Evolutionary conservation across 2,329 filamentous ascomycete genomes (phyloP), one percentile per base, ranked within the genome.

Genomic region (Cercospora sojina): DNA sequence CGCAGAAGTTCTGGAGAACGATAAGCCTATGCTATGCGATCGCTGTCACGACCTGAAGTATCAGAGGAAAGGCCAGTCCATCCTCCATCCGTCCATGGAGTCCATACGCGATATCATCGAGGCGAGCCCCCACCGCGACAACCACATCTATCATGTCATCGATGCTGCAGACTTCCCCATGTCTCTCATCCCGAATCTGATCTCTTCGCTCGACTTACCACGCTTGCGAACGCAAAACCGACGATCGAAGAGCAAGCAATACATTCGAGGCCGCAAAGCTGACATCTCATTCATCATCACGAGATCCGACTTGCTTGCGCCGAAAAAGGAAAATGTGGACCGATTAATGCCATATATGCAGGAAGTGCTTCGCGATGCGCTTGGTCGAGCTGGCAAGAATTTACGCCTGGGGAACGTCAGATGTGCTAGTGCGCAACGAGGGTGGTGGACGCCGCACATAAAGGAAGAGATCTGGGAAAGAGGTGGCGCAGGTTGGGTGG

Each of bases 151-250:
- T 77, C 95, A 99, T 79, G 85, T 99, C 27, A 82, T 99, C 23
- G 95, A 99, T 75, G 94, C 95, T 2, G 95, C 93, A 67, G 95
- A 99, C 79, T 98, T 99, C 70, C 95, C 95, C 20, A 91, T 99
- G 86, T 97, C 95, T 1, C 80, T 99, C 13, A 84, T 98, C 3
- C 91, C 92, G 0, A 87, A 88, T 53, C 86, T 99, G 9, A 86
- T 90, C 67, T 82, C 86, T 7, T 82, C 92, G 0, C 83, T 97
- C 1, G 83, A 88, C 35, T 82, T 93, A 9, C 89, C 91, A 67
- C 88, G 89, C 7, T 83, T 95, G 62, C 89, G 94, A 64, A 90
- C 91, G 0, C 86, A 87, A 68, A 98, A 97, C 75, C 88, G 94
- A 59, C 87, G 94, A 59, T 89, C 92, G 0, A 88, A 87, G 63